A percentile compares a stretch with the other conserved stretches of the same genome.
These are phyloP conservation scores for Lactuca saligna DNA, from an alignment of 129 eudicot genomes.

Conservation along the genomic window DNA sequence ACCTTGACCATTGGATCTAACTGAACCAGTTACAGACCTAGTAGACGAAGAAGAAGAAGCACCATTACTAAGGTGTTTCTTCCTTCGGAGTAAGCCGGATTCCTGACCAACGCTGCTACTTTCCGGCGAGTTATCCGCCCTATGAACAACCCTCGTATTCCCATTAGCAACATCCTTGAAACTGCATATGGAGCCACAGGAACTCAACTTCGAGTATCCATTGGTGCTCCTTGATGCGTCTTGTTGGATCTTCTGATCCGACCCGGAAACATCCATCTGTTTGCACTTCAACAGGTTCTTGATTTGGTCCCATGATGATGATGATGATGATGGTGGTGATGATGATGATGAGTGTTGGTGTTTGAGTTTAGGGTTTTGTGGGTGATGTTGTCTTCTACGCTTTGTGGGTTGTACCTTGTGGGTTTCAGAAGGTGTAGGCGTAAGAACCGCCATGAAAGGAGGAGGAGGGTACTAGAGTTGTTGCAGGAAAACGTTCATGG, in stretches of 20 bases:
- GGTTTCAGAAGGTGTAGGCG: conserved; percentile 47
- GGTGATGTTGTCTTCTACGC: conserved; percentile 43
- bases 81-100: conserved; percentile 45
- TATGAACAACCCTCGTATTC: conserved; percentile 71
- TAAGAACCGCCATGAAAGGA: conserved; percentile 47
- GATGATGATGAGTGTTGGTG: conserved; percentile 26
- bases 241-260: conserved; percentile 49
- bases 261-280: conserved; percentile 48
- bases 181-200: conserved; percentile 71
- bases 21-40: conserved; percentile 48
- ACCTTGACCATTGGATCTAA: conserved; percentile 52
- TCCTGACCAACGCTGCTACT: conserved; percentile 63
- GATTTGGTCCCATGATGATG: conserved; percentile 85
- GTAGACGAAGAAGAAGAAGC: conserved; percentile 31
- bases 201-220: conserved; percentile 43
- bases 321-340: not conserved
- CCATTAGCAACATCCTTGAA: conserved; percentile 82
- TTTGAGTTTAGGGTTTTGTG: conserved; percentile 30
- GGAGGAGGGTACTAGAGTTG: conserved; percentile 22
- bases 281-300: conserved; percentile 77
- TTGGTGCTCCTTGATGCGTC: conserved; percentile 42
- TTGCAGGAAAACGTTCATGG: conserved; percentile 27
- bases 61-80: conserved; percentile 24
- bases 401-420: conserved; percentile 44
- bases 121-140: conserved; percentile 89